Evolutionary conservation across 208 protist genomes (phyloP), one percentile per base, ranked within the genome.

Genomic region (Trypanosoma avium): DNA sequence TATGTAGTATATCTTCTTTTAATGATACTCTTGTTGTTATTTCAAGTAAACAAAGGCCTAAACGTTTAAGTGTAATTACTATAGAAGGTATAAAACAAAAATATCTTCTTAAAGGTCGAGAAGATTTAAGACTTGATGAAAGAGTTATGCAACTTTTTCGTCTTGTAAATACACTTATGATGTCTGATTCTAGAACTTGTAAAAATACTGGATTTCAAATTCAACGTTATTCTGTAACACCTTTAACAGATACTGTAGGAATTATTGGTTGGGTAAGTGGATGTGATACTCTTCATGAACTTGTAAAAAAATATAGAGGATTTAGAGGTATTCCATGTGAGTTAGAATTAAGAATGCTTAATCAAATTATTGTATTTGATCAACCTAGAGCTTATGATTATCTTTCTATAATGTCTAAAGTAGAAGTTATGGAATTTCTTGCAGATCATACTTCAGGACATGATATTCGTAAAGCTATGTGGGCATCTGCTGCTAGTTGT

Each of bases 111-210:
- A 99, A 99, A 71, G 99, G 98, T 27, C 90, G 96, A 42, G 98
- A 99, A 78, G 97, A 98, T 75, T 75, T 98, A 21, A 83, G 98
- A 17, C 94, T 99, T 81, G 99, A 99, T 75, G 99, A 99, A 86
- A 86, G 99, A 30, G 99, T 99, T 19, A 99, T 99, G 99, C 98
- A 99, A 87, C 91, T 99, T 36, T 99, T 99, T 83, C 95, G 96
- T 3, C 86, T 99, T 4, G 97, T 99, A 17, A 99, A 99, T 82
- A 99, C 97, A 12, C 89, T 99, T 15, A 90, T 99, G 46, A 75
- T 81, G 45, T 92, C 89, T 3, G 86, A 95, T 67, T 80, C 86
- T n/a, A 74, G 86, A 9, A 90, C 75, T 17, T 80, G 73, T 42
- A 86, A 91, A 35, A 96, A 98, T 61, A 82, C 87, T 21, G 86